Conservation (phyloP, 176 grass and related monocot genomes). For the Rhynchospora tenuis region DNA sequence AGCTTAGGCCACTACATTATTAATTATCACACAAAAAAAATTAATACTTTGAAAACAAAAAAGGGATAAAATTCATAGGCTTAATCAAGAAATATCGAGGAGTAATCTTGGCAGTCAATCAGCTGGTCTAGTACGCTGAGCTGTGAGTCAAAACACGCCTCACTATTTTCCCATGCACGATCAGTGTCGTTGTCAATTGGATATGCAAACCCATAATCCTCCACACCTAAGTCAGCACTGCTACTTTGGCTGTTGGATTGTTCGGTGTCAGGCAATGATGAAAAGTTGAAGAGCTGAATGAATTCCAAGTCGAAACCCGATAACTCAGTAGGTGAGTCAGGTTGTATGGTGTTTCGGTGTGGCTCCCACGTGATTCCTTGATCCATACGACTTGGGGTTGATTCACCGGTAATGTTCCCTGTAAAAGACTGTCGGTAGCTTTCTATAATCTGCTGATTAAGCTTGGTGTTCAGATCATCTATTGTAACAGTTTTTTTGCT, state of each 20-base stretch:
- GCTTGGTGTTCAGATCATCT: conserved; percentile 32
- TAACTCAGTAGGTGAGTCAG: not conserved
- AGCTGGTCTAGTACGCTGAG: conserved; percentile 5
- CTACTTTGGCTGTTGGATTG: conserved; percentile 13
- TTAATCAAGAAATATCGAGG: conserved; percentile 24
- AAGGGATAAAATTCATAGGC: not conserved
- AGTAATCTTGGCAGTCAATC: conserved; percentile 16
- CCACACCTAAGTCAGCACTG: conserved; percentile 19
- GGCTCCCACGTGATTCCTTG: not conserved
- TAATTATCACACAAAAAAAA: not conserved
- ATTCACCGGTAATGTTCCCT: not conserved
- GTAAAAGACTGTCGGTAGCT: not conserved
- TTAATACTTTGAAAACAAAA: not conserved
- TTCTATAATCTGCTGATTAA: not conserved
- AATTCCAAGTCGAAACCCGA: conserved; percentile 14
- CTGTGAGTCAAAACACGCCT: conserved; percentile 15
- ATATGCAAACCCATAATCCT: conserved; percentile 22
- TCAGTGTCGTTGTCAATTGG: not conserved
- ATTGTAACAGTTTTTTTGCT: conserved; percentile 37
- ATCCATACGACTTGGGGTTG: not conserved
- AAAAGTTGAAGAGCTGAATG: conserved; percentile 21
- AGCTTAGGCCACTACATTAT: not conserved
- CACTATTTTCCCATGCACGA: not conserved
- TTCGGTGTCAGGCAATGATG: not conserved
- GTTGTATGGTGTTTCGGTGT: not conserved